A percentile compares a stretch with the other conserved stretches of the same genome.
Conservation (phyloP, 2,329 filamentous ascomycete genomes). For the Ophiocordyceps australis region DNA sequence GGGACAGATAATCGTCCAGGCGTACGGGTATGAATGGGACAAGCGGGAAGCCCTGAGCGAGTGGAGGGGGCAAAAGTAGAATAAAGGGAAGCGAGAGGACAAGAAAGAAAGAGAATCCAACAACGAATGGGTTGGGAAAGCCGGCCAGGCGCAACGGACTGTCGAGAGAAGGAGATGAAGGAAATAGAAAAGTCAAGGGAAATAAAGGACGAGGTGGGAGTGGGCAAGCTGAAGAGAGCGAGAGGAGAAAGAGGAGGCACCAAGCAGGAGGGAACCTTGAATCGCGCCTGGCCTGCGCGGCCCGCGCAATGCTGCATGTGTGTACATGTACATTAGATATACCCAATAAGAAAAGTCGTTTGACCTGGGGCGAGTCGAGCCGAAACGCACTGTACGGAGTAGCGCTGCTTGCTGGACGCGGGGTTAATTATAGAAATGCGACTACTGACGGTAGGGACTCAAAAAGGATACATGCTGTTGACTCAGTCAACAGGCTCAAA, state of each 20-base stretch:
- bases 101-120: constrained; percentile 11
- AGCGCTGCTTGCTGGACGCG: no score
- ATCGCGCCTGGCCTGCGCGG: no score
- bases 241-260: neutral
- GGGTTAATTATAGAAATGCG: no score
- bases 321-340: no score
- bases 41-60: constrained; percentile 4
- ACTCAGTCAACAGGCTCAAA: no score
- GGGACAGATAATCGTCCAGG: constrained; percentile 1
- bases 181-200: constrained; percentile 2
- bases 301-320: no score
- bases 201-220: neutral
- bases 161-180: constrained; percentile 3
- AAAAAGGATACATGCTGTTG: no score
- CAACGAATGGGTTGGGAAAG: constrained; percentile 17
- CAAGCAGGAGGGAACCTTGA: neutral
- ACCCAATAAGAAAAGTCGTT: no score
- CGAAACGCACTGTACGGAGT: no score
- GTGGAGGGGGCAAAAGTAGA: constrained; percentile 4
- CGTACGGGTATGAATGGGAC: neutral
- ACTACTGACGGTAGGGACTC: no score
- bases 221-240: neutral
- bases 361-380: no score
- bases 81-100: constrained; percentile 2
- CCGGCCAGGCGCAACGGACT: constrained; percentile 2